Conservation (phyloP, 306 rosid species). For the Rosa lucieae region DNA sequence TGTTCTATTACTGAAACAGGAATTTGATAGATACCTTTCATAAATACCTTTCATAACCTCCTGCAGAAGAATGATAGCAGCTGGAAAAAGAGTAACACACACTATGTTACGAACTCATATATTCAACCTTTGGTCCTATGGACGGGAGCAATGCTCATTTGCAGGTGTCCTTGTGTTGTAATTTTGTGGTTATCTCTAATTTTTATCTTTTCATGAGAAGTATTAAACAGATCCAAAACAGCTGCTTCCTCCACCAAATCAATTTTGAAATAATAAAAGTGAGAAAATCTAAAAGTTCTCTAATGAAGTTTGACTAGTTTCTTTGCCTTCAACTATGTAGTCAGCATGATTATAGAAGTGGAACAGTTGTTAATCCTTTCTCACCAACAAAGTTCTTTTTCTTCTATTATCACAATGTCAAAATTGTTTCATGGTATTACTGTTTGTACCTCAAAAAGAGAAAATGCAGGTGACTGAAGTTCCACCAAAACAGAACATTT, state of each 20-base stretch:
- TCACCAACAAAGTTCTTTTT: neutral
- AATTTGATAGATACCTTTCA: too few relatives aligned
- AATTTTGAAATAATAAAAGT: neutral
- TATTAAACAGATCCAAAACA: neutral
- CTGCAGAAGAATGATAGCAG: constrained; percentile 71
- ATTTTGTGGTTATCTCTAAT: neutral
- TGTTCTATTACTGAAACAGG: too few relatives aligned
- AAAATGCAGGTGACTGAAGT: constrained; percentile 4
- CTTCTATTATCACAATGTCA: neutral
- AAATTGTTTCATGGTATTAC: neutral
- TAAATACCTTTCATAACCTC: constrained; percentile 25
- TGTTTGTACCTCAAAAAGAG: neutral
- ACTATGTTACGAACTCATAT: constrained; percentile 66
- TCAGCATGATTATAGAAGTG: neutral
- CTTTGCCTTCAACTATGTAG: neutral
- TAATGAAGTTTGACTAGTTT: neutral
- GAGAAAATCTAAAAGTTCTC: neutral
- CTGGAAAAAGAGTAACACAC: constrained; percentile 95
- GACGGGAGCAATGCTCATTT: constrained; percentile 79
- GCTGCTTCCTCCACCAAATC: neutral
- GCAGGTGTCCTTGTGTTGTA: constrained; percentile 60
- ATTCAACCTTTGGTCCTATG: constrained; percentile 82
- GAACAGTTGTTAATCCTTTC: neutral
- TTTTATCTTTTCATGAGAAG: neutral
- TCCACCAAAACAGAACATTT: neutral